Percentiles rank a stretch among this genome's conserved stretches.
phyloP scores from a whole-genome alignment of 768 basidiomycete genomes.

The Rhodotorula babjevae region DNA sequence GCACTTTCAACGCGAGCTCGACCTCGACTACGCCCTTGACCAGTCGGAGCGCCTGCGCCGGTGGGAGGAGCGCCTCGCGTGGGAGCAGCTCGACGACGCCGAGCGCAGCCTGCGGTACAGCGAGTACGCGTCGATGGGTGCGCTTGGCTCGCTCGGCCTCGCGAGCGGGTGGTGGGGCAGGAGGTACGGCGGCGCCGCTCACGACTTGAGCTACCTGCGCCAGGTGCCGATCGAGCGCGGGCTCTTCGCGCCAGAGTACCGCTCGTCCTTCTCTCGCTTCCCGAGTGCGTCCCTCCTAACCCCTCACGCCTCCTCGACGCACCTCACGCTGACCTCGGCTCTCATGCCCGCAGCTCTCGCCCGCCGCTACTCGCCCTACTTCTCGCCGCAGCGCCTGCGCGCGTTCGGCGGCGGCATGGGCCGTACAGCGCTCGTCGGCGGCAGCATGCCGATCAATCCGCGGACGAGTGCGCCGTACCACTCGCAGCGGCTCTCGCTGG shows the following conservation, averaged over 20 bases:
- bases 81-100: constrained; percentile 21
- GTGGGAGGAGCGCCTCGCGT: constrained; percentile 27
- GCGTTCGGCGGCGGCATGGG: neutral
- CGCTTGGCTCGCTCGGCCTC: constrained; percentile 18
- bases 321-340: neutral
- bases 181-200: constrained; percentile 9
- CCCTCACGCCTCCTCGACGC: no score
- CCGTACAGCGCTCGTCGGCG: neutral
- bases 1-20: constrained; percentile 32
- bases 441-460: neutral
- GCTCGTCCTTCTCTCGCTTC: constrained; percentile 5
- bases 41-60: constrained; percentile 13
- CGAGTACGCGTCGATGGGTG: neutral
- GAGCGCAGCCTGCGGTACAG: constrained; percentile 5
- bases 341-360: constrained; percentile 6
- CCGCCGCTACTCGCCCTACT: constrained; percentile 24
- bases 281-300: neutral
- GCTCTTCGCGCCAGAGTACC: constrained; percentile 19
- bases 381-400: constrained; percentile 8
- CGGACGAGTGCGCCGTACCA: neutral
- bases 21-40: constrained; percentile 15
- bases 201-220: constrained; percentile 30
- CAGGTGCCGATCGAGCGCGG: constrained; percentile 18
- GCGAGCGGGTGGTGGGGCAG: constrained; percentile 25
- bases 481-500: neutral